phyloP scores from a whole-genome alignment of 2,329 filamentous ascomycete species.

The Malbranchea cinnamomea region DNA sequence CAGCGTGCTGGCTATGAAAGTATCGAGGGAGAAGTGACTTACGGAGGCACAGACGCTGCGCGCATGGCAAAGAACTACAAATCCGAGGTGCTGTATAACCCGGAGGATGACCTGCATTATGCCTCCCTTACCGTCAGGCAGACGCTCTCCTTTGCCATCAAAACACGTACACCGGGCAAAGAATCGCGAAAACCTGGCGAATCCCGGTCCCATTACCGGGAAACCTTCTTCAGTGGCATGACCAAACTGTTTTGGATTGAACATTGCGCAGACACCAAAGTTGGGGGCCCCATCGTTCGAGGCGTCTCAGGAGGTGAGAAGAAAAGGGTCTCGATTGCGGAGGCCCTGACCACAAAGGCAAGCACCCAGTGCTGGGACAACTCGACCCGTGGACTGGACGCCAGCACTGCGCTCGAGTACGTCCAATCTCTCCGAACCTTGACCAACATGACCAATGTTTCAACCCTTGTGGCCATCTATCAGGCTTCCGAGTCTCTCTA shows the following conservation, averaged over 20 bases:
- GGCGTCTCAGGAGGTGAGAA: conserved; percentile 58
- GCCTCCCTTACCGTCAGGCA: conserved; percentile 62
- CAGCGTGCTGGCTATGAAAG: conserved; percentile 45
- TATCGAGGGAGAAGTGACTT: conserved; percentile 40
- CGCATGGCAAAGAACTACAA: conserved; percentile 36
- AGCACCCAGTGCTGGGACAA: conserved; percentile 64
- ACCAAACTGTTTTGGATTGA: conserved; percentile 59
- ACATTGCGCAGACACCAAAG: conserved; percentile 57
- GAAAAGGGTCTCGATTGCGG: conserved; percentile 70
- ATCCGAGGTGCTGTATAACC: conserved; percentile 52
- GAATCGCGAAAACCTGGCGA: conserved; percentile 46
- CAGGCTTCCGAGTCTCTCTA: conserved; percentile 44
- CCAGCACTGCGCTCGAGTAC: conserved; percentile 58
- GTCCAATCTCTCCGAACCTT: conserved; percentile 50
- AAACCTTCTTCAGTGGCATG: conserved; percentile 50
- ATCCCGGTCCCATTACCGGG: conserved; percentile 42
- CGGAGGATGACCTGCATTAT: conserved; percentile 65
- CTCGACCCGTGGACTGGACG: conserved; percentile 57
- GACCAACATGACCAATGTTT: conserved; percentile 47
- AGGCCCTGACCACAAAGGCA: conserved; percentile 54
- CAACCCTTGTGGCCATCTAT: conserved; percentile 55
- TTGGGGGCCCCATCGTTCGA: conserved; percentile 59
- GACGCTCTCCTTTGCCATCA: conserved; percentile 58
- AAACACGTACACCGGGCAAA: conserved; percentile 51
- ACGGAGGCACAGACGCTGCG: conserved; percentile 41